Percentiles rank a stretch among this genome's conserved stretches.
These are phyloP conservation scores for Populus hybrid DNA, from an alignment of 441 rosid genomes.

Conservation along the genomic window DNA sequence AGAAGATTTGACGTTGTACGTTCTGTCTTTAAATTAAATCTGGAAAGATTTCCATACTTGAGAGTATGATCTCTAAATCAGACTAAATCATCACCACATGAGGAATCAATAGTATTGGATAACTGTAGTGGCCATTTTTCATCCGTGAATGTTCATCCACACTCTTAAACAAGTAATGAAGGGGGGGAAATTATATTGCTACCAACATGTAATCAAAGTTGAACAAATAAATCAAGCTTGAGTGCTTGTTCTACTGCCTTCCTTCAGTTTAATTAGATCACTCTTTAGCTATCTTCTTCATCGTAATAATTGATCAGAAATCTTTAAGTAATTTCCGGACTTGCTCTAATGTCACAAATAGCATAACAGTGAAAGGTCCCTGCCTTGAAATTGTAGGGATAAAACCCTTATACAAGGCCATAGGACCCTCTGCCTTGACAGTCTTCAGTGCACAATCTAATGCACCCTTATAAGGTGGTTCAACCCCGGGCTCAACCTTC, in stretches of 20 bases:
- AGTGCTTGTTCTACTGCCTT: background rate
- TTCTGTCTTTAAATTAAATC: no score
- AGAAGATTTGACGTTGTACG: no score
- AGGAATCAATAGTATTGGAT: no score
- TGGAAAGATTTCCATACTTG: no score
- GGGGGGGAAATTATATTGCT: no score
- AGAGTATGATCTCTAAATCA: no score
- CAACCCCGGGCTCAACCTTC: conserved; percentile 40
- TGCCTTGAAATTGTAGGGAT: conserved; percentile 64
- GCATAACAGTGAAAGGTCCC: conserved; percentile 63
- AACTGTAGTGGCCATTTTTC: no score
- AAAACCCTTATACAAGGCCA: conserved; percentile 66
- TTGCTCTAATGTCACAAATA: conserved; percentile 66
- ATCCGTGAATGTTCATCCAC: no score
- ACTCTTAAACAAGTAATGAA: no score
- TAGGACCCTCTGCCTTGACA: conserved; percentile 52
- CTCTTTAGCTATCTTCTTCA: background rate
- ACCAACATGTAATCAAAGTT: background rate
- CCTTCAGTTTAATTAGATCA: no score
- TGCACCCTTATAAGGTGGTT: conserved; percentile 45
- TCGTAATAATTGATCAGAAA: conserved; percentile 16
- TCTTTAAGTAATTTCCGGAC: conserved; percentile 52
- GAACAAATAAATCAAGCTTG: background rate
- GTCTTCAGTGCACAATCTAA: conserved; percentile 58
- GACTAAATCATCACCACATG: no score